Evolutionary conservation across 2,329 filamentous ascomycete genomes (phyloP), one percentile per base, ranked within the genome.

Genomic region (Bipolaris victoriae): DNA sequence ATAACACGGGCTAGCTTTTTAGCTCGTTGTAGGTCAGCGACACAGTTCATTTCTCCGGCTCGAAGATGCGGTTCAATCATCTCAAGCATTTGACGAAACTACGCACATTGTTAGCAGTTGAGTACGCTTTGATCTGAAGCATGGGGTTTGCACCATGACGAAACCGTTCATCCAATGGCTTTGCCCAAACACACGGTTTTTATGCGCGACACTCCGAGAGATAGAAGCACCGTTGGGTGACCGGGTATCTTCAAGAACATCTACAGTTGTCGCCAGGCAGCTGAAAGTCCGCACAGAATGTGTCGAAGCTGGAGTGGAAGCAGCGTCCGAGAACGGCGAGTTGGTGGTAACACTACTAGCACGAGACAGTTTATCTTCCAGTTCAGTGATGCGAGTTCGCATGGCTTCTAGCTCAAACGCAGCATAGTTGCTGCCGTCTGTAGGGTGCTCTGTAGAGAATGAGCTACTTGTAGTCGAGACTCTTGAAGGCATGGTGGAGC

Each of bases 81-180:
- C 11, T 79, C 69, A 44, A 84, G 70, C 4, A 85, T 67, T 46
- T 81, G 80, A 15, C 68, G 68, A 44, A 81, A 71, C 54, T 57
- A 18, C 2, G 26, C 13, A 26, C 13, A n/a, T 79, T 81, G 53
- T 40, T 41, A 46, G 35, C 16, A 11, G 11, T 7, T 3, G 4
- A 26, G 3, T 2, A n/a, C 10, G 5, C 1, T 26, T 7, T 9
- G 15, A 24, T 26, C 7, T 43, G 10, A 20, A 31, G 2, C 5
- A 6, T 15, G 26, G 36, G n/a, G 35, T 58, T 79, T 68, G 64
- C 11, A 85, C 83, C 43, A 83, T 60, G 0, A 75, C 63, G 10
- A 83, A 68, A 1, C 76, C 77, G 57, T 82, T 84, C n/a, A 85
- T 78, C 80, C 83, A 86, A 63, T 86, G 83, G 29, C 82, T 85